Percentiles rank a stretch among this genome's conserved stretches.
Conservation (phyloP, 305 asterid species). For the Fraxinus baroniana region DNA sequence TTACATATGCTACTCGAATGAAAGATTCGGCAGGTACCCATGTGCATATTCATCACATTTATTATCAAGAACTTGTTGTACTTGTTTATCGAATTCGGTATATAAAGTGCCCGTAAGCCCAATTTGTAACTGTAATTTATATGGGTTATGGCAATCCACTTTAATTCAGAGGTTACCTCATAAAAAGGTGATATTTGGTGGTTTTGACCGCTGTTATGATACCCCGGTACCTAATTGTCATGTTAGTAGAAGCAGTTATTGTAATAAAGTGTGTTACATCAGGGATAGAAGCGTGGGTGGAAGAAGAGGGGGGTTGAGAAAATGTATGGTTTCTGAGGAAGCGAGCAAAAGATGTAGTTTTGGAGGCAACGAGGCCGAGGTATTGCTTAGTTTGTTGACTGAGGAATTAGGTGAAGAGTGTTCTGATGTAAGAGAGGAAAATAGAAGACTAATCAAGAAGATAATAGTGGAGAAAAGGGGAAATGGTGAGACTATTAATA, state of each 20-base stretch:
- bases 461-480: slow-evolving; percentile 41
- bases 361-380: slow-evolving; percentile 69
- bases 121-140: slow-evolving; percentile 38
- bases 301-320: slow-evolving; percentile 46
- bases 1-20: slow-evolving; percentile 38
- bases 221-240: slow-evolving; percentile 38
- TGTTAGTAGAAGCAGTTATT: slow-evolving; percentile 37
- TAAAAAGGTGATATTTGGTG: slow-evolving; percentile 48
- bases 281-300: slow-evolving; percentile 42
- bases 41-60: slow-evolving; percentile 40
- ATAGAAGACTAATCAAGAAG: slow-evolving; percentile 38
- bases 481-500: slow-evolving; percentile 22
- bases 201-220: slow-evolving; percentile 44
- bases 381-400: slow-evolving; percentile 69
- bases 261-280: slow-evolving; percentile 34
- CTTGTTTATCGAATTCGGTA: slow-evolving; percentile 44
- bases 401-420: slow-evolving; percentile 58
- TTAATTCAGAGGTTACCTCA: slow-evolving; percentile 61
- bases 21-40: slow-evolving; percentile 38
- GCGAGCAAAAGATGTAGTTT: slow-evolving; percentile 33
- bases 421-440: slow-evolving; percentile 38
- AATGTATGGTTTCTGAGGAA: slow-evolving; percentile 50
- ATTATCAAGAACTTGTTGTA: slow-evolving; percentile 40
- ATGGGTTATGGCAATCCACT: slow-evolving; percentile 72
- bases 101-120: slow-evolving; percentile 38